A percentile compares a stretch with the other conserved stretches of the same genome.
Conservation (phyloP, 2,329 filamentous ascomycete genomes). For the Emmonsiellopsis sp. region DNA sequence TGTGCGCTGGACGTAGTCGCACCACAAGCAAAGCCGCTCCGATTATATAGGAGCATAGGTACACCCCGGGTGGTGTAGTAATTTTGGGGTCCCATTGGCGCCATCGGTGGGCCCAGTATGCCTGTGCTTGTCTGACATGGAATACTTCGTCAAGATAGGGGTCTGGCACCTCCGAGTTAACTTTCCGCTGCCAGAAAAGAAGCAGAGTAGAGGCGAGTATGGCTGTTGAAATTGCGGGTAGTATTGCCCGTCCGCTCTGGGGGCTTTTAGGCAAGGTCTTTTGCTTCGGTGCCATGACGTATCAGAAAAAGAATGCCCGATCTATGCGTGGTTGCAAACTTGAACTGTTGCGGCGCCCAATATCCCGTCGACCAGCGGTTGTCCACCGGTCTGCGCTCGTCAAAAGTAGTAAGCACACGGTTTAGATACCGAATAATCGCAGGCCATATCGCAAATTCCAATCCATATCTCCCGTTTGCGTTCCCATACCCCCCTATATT, state of each 20-base stretch:
- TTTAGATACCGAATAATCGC: too few relatives aligned
- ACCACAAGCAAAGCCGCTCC: slow-evolving; percentile 17
- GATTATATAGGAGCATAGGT: slow-evolving; percentile 42
- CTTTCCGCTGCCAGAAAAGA: slow-evolving; percentile 32
- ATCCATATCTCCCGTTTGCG: too few relatives aligned
- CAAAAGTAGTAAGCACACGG: too few relatives aligned
- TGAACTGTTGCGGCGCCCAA: too few relatives aligned
- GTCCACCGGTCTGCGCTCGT: too few relatives aligned
- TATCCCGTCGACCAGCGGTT: too few relatives aligned
- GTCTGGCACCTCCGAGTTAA: slow-evolving; percentile 42
- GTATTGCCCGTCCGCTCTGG: background rate
- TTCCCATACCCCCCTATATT: too few relatives aligned
- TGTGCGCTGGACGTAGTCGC: slow-evolving; percentile 21
- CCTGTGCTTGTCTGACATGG: slow-evolving; percentile 80
- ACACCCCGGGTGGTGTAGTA: slow-evolving; percentile 87
- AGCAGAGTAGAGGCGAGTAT: slow-evolving; percentile 22
- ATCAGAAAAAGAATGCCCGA: background rate
- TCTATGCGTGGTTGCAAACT: too few relatives aligned
- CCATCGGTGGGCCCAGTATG: slow-evolving; percentile 69
- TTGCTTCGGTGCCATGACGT: background rate
- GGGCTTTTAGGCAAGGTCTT: background rate
- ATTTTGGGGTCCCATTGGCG: slow-evolving; percentile 89
- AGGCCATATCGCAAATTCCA: too few relatives aligned
- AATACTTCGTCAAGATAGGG: slow-evolving; percentile 50
- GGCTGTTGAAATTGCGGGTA: background rate